Percentiles rank a stretch among this genome's conserved stretches.
phyloP scores from a whole-genome alignment of 768 basidiomycete species.

The Dendrothele bispora region DNA sequence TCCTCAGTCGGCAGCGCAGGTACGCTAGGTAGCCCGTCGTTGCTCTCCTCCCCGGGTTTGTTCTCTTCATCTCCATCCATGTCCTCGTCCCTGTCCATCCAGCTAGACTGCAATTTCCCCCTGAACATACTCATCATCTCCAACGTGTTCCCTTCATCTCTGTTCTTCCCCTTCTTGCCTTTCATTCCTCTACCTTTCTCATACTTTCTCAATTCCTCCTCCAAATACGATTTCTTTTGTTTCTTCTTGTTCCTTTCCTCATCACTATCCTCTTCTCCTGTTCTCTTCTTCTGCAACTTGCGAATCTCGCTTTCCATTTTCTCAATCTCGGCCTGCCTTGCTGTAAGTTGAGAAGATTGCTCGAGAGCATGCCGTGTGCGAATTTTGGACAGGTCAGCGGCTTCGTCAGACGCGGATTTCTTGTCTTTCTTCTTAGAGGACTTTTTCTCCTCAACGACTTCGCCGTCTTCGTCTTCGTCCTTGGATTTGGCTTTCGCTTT shows the following conservation, averaged over 20 bases:
- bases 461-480: slow-evolving; percentile 11
- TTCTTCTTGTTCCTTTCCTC: slow-evolving; percentile 55
- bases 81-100: slow-evolving; percentile 24
- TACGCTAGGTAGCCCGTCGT: slow-evolving; percentile 3
- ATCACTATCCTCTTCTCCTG: slow-evolving; percentile 64
- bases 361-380: slow-evolving; percentile 76
- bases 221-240: slow-evolving; percentile 67
- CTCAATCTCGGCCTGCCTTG: slow-evolving; percentile 75
- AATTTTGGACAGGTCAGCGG: slow-evolving; percentile 64
- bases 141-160: slow-evolving; percentile 73
- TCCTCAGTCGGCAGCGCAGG: slow-evolving; percentile 27
- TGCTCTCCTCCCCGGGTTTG: slow-evolving; percentile 19
- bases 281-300: slow-evolving; percentile 63
- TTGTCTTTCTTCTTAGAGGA: slow-evolving; percentile 35
- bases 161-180: slow-evolving; percentile 50
- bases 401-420: too few relatives aligned
- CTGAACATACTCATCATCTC: slow-evolving; percentile 71
- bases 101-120: slow-evolving; percentile 57
- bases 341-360: slow-evolving; percentile 31
- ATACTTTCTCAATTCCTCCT: slow-evolving; percentile 84
- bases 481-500: slow-evolving; percentile 7
- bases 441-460: slow-evolving; percentile 24
- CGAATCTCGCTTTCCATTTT: slow-evolving; percentile 90
- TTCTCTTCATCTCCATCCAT: slow-evolving; percentile 21
- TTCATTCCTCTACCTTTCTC: slow-evolving; percentile 60